Evolutionary conservation across 352 stramenopile species (phyloP).

Genomic region (Phytophthora citricola): DNA sequence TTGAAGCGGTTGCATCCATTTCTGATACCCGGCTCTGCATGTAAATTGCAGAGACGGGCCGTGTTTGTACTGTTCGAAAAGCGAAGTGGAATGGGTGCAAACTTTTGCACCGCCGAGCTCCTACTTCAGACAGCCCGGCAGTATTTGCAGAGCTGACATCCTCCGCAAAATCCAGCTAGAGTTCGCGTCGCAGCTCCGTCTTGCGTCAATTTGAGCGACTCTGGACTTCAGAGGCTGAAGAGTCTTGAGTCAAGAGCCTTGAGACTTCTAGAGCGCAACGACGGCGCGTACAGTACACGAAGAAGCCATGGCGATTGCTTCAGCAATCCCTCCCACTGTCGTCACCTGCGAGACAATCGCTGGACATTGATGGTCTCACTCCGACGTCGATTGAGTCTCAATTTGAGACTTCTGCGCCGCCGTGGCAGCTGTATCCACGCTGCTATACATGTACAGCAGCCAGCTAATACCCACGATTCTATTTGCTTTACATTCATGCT

Average conservation of each 20-base stretch:
- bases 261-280: neutral
- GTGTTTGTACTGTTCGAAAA: conserved; percentile 4
- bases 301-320: neutral
- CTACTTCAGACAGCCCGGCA: no score
- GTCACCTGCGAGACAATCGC: neutral
- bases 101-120: neutral
- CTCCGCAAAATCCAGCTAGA: no score
- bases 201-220: no score
- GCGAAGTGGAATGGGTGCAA: conserved; percentile 4
- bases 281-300: neutral
- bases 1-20: conserved; percentile 12
- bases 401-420: no score
- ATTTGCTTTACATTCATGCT: no score
- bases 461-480: no score
- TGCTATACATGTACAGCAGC: no score
- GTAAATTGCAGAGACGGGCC: neutral
- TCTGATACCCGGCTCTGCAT: conserved; percentile 1
- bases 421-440: no score
- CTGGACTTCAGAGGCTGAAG: no score
- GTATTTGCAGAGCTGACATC: neutral
- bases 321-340: neutral
- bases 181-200: no score
- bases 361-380: neutral
- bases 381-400: no score
- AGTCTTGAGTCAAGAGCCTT: no score